phyloP scores from a whole-genome alignment of 768 basidiomycete species.

The Boletus subcaerulescens region DNA sequence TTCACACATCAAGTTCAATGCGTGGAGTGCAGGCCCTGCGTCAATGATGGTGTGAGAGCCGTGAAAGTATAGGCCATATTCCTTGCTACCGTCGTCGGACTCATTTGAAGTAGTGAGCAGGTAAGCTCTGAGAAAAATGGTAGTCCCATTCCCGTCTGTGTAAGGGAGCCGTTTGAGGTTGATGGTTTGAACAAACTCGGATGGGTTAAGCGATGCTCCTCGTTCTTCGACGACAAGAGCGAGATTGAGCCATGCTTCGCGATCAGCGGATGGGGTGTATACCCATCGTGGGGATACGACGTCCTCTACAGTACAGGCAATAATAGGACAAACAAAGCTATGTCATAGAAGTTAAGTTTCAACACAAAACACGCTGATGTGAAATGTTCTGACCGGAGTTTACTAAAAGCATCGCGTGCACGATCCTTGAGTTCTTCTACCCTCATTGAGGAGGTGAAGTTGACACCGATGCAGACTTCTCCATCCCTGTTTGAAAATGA shows the following conservation, averaged over 20 bases:
- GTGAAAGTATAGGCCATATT: constrained; percentile 25
- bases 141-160: not conserved
- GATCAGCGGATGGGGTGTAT: constrained; percentile 22
- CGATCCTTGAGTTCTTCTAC: constrained; percentile 7
- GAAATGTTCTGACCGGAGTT: constrained; percentile 14
- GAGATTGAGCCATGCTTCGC: constrained; percentile 22
- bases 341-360: too few species aligned
- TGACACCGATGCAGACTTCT: constrained; percentile 17
- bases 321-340: constrained; percentile 20
- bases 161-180: constrained; percentile 21
- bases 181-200: constrained; percentile 16
- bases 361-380: too few species aligned
- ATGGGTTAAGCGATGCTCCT: constrained; percentile 11
- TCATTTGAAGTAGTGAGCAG: constrained; percentile 8
- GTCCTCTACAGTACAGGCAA: constrained; percentile 15
- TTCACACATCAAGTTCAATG: constrained; percentile 20
- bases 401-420: constrained; percentile 13
- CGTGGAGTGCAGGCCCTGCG: constrained; percentile 19
- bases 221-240: constrained; percentile 16
- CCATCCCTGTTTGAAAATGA: constrained; percentile 5
- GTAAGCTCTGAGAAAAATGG: constrained; percentile 6
- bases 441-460: constrained; percentile 10
- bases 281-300: constrained; percentile 15
- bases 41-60: constrained; percentile 22
- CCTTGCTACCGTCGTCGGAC: not conserved